Base-by-base conservation (phyloP, 139 green algal species). In the Astrephomene gubernaculifera region DNA sequence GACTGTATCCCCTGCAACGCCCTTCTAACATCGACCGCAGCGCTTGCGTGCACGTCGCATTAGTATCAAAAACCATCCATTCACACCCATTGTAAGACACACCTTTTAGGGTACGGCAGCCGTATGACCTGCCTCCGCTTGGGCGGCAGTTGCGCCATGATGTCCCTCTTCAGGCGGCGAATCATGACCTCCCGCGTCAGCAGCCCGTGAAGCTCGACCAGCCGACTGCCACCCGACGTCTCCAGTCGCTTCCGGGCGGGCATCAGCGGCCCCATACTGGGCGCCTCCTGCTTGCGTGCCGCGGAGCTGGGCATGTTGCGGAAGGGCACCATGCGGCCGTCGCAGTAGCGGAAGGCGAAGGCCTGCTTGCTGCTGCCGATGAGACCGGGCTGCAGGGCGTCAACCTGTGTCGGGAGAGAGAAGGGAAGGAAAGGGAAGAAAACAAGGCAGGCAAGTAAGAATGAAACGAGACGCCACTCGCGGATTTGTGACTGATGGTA, bases 81-180 rank as follows among this genome's bases (percentile, higher is more conserved):
- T n/a, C n/a, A n/a, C n/a, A n/a, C n/a, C n/a, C n/a, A n/a, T n/a
- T n/a, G n/a, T n/a, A n/a, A n/a, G n/a, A n/a, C n/a, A n/a, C 69
- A 81, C 73, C 73, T 83, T 24, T 25, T 72, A 2, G 91, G 91
- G 35, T 89, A 71, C 5, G 91, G 91, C 79, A 94, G 87, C n/a
- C 90, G 85, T n/a, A 94, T 81, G 3, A 94, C 89, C 83, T 98
- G 96, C 8, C 97, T 86, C 41, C 95, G 86, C 89, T 98, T 98
- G 44, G 96, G 94, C 22, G 97, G 97, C 86, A 99, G 94, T 83
- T 98, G 85, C 17, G 83, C 86, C 89, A 98, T 86, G 35, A 99
- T 94, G n/a, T 99, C 94, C 14, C 64, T 36, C 92, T 99, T 99
- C 68, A 98, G 90, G 14, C 97, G 90, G 44, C 97, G 91, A 41